These are phyloP conservation scores for Phaeosphaeriaceae sp. DNA, from an alignment of 2,329 filamentous ascomycete species.

Conservation along the genomic window DNA sequence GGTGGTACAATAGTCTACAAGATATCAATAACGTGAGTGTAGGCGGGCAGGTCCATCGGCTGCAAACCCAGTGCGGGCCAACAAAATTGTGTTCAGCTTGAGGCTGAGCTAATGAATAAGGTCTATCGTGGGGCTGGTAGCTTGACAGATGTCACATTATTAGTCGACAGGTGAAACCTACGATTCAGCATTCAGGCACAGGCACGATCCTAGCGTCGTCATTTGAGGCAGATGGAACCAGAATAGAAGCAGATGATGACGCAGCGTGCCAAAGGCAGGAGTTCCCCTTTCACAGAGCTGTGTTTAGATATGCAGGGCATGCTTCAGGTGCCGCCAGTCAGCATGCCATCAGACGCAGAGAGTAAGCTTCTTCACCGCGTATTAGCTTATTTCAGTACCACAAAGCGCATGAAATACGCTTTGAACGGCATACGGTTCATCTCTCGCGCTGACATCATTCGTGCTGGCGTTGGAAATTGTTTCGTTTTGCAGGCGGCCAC, in stretches of 20 bases:
- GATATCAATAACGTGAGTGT: background rate
- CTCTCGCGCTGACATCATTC: constrained; percentile 1
- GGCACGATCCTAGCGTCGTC: background rate
- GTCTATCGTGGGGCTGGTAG: background rate
- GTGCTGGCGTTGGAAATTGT: constrained; percentile 4
- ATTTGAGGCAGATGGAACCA: background rate
- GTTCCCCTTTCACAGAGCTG: background rate
- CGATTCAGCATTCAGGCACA: background rate
- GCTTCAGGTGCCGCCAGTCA: background rate
- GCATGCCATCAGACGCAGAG: background rate
- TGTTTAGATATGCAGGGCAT: background rate
- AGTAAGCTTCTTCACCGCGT: background rate
- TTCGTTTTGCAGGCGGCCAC: background rate
- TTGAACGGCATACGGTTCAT: background rate
- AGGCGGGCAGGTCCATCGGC: background rate
- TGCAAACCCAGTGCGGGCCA: background rate
- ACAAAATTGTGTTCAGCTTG: background rate
- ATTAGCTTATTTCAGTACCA: constrained; percentile 1
- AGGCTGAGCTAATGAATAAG: background rate
- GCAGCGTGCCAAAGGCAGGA: background rate
- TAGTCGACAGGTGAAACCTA: background rate
- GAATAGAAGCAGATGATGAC: background rate
- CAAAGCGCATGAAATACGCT: background rate
- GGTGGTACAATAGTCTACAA: background rate
- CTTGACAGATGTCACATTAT: background rate